phyloP scores from a whole-genome alignment of 2,329 filamentous ascomycete species.

The Exophiala calicioides region DNA sequence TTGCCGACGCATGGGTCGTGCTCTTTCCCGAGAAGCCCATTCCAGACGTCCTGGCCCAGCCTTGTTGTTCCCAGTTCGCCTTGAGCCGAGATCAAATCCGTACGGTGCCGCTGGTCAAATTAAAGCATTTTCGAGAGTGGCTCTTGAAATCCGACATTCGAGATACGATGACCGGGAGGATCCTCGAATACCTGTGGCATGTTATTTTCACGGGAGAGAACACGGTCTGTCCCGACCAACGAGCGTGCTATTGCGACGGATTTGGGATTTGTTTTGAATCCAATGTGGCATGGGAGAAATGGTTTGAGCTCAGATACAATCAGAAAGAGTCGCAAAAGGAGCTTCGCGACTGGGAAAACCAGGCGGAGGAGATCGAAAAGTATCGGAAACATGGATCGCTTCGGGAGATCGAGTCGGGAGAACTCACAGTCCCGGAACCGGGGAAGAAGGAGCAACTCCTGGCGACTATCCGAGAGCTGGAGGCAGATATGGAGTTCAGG shows the following conservation, averaged over 20 bases:
- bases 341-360: conserved; percentile 44
- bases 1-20: conserved; percentile 50
- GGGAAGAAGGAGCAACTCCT: conserved; percentile 46
- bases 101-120: conserved; percentile 54
- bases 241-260: conserved; percentile 64
- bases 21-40: conserved; percentile 48
- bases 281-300: conserved; percentile 51
- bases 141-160: conserved; percentile 57
- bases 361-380: conserved; percentile 39
- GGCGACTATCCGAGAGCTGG: conserved; percentile 47
- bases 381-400: conserved; percentile 22
- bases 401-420: conserved; percentile 23
- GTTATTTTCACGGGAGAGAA: conserved; percentile 58
- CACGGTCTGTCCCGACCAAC: conserved; percentile 50
- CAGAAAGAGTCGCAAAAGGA: conserved; percentile 45
- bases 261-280: conserved; percentile 63
- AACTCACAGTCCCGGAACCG: conserved; percentile 25
- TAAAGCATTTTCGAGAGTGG: conserved; percentile 62
- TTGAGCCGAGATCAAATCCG: conserved; percentile 59
- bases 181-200: conserved; percentile 67
- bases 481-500: conserved; percentile 44
- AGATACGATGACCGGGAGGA: conserved; percentile 59
- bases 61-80: conserved; percentile 67
- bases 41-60: conserved; percentile 56
- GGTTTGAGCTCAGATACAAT: conserved; percentile 48